Evolutionary conservation across 371 early-diverging fungal species (phyloP).

Genomic region (Rhizopus stolonifer): DNA sequence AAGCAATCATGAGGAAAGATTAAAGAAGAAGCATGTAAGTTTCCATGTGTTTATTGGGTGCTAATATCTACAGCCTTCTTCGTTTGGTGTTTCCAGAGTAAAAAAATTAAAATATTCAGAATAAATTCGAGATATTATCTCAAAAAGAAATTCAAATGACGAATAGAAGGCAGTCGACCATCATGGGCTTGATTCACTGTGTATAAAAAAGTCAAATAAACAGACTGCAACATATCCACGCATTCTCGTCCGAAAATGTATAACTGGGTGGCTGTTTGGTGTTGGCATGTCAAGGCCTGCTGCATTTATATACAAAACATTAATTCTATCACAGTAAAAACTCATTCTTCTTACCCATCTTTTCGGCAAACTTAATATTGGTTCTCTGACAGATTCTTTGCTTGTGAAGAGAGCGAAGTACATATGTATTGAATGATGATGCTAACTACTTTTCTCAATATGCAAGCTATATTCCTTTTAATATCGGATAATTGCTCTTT

Average conservation of each 20-base stretch:
- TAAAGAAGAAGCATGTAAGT: slow-evolving; percentile 9
- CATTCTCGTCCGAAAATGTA: slow-evolving; percentile 81
- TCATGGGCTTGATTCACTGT: slow-evolving; percentile 67
- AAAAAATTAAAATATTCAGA: slow-evolving; percentile 31
- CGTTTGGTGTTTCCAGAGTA: slow-evolving; percentile 27
- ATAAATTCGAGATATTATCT: neutral
- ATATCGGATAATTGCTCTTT: slow-evolving; percentile 65
- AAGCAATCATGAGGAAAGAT: slow-evolving; percentile 15
- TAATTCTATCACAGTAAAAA: neutral
- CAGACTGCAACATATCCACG: slow-evolving; percentile 73
- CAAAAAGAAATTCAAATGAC: slow-evolving; percentile 8
- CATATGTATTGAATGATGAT: slow-evolving; percentile 87
- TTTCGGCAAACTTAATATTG: slow-evolving; percentile 82
- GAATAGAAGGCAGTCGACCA: slow-evolving; percentile 34
- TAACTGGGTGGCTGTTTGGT: slow-evolving; percentile 36
- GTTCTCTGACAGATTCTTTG: slow-evolving; percentile 78
- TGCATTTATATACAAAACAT: neutral
- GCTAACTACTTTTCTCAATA: slow-evolving; percentile 83
- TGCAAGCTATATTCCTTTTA: slow-evolving; percentile 81
- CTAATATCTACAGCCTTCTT: no score
- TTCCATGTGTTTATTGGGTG: no score
- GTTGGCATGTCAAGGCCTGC: slow-evolving; percentile 31
- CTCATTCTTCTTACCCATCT: slow-evolving; percentile 61
- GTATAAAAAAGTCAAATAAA: slow-evolving; percentile 73
- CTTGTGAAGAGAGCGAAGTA: slow-evolving; percentile 81